A percentile compares a stretch with the other conserved stretches of the same genome.
Conservation (phyloP, 768 basidiomycete genomes). For the Solioccasus polychromus region DNA sequence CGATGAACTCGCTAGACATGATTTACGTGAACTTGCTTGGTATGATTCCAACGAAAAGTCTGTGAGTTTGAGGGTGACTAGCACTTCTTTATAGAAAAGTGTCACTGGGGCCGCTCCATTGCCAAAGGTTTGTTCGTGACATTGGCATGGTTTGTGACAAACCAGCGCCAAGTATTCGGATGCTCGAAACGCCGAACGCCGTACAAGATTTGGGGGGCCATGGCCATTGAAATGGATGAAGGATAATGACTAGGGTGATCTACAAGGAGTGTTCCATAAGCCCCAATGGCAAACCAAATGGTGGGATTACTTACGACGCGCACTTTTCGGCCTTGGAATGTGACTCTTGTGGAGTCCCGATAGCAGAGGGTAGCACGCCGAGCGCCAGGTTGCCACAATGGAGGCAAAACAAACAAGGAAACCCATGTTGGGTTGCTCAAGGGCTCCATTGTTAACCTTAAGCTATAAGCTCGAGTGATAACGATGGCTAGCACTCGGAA, state of each 20-base stretch:
- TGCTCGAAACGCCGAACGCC: background rate
- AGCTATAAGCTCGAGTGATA: background rate
- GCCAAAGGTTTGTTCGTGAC: background rate
- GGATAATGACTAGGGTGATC: background rate
- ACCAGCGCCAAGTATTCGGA: slow-evolving; percentile 16
- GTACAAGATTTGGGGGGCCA: background rate
- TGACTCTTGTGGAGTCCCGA: background rate
- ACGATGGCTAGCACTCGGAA: background rate
- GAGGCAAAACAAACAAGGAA: background rate
- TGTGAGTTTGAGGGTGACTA: background rate
- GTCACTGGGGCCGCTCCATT: background rate
- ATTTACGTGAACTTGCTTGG: background rate
- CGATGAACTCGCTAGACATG: slow-evolving; percentile 14
- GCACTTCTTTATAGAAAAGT: slow-evolving; percentile 10
- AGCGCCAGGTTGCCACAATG: slow-evolving; percentile 8
- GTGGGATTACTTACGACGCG: background rate
- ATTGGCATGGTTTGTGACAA: slow-evolving; percentile 16
- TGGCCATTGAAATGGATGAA: background rate
- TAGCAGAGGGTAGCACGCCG: background rate
- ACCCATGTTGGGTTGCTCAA: background rate
- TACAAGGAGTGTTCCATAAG: background rate
- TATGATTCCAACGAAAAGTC: background rate
- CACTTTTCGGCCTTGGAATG: background rate
- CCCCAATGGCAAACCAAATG: slow-evolving; percentile 4
- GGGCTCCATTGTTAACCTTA: background rate